Evolutionary conservation across 2,329 filamentous ascomycete genomes (phyloP).

Genomic region (Fusarium buxicola): DNA sequence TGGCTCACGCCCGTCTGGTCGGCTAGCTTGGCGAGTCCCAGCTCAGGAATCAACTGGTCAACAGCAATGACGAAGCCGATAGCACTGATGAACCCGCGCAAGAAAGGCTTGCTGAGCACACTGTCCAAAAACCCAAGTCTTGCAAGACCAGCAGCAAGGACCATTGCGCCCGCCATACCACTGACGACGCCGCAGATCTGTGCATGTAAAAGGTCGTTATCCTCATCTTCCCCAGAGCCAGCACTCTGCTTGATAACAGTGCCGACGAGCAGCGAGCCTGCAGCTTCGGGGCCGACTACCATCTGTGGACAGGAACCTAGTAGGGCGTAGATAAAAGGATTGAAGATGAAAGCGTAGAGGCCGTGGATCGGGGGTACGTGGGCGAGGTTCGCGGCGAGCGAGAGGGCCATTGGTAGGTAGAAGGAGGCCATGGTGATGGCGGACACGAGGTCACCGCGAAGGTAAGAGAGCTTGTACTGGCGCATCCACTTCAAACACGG

Average conservation of each 20-base stretch:
- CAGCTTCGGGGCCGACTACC: conserved; percentile 94
- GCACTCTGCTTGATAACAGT: conserved; percentile 85
- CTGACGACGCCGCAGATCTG: conserved; percentile 89
- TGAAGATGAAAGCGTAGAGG: conserved; percentile 93
- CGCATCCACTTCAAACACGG: conserved; percentile 90
- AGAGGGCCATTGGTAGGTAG: conserved; percentile 97
- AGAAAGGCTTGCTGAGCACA: conserved; percentile 90
- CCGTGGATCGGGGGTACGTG: conserved; percentile 95
- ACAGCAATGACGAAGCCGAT: conserved; percentile 97
- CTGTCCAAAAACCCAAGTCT: conserved; percentile 94
- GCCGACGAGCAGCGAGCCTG: conserved; percentile 90
- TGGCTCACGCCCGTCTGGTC: conserved; percentile 76
- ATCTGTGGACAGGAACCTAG: conserved; percentile 93
- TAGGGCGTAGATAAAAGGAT: conserved; percentile 89
- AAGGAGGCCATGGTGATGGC: conserved; percentile 98
- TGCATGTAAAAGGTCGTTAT: conserved; percentile 76
- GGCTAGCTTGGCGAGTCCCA: conserved; percentile 78
- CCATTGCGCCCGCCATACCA: conserved; percentile 86
- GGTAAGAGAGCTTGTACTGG: conserved; percentile 84
- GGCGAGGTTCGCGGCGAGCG: conserved; percentile 89
- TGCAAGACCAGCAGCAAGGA: conserved; percentile 86
- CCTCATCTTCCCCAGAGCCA: conserved; percentile 72
- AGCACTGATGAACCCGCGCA: conserved; percentile 95
- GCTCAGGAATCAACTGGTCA: conserved; percentile 91
- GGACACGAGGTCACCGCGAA: conserved; percentile 87